Percentiles rank a stretch among this genome's conserved stretches.
phyloP scores from a whole-genome alignment of 345 rosid species.

The Trapa incisa region DNA sequence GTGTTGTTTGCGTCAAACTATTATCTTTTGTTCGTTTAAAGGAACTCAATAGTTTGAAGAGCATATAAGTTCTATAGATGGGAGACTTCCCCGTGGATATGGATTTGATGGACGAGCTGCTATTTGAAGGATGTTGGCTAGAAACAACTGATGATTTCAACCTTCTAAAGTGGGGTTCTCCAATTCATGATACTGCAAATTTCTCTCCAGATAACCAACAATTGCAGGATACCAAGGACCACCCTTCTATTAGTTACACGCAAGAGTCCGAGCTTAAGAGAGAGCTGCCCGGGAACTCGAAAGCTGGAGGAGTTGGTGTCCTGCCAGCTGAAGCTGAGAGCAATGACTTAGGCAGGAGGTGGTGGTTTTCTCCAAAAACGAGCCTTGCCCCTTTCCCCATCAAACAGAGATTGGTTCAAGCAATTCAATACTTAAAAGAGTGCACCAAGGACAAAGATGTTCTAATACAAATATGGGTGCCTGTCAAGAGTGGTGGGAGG shows the following conservation, averaged over 20 bases:
- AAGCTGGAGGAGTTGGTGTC: neutral
- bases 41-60: slow-evolving; percentile 22
- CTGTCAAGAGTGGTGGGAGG: slow-evolving; percentile 48
- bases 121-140: slow-evolving; percentile 73
- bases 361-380: slow-evolving; percentile 57
- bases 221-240: neutral
- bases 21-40: slow-evolving; percentile 14
- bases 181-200: slow-evolving; percentile 9
- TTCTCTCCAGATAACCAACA: neutral
- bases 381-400: slow-evolving; percentile 27
- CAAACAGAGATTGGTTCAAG: slow-evolving; percentile 44
- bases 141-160: slow-evolving; percentile 41
- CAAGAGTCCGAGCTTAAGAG: slow-evolving; percentile 12
- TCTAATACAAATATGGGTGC: slow-evolving; percentile 85
- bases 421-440: slow-evolving; percentile 38
- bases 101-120: slow-evolving; percentile 79
- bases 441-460: slow-evolving; percentile 41
- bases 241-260: slow-evolving; percentile 15
- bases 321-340: slow-evolving; percentile 10
- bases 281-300: slow-evolving; percentile 5
- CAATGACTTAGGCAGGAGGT: slow-evolving; percentile 35
- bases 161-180: slow-evolving; percentile 23
- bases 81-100: slow-evolving; percentile 64
- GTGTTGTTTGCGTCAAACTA: neutral
- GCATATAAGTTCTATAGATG: slow-evolving; percentile 23